Conservation (phyloP, 352 stramenopile species). For the Globisporangium radiosum region DNA sequence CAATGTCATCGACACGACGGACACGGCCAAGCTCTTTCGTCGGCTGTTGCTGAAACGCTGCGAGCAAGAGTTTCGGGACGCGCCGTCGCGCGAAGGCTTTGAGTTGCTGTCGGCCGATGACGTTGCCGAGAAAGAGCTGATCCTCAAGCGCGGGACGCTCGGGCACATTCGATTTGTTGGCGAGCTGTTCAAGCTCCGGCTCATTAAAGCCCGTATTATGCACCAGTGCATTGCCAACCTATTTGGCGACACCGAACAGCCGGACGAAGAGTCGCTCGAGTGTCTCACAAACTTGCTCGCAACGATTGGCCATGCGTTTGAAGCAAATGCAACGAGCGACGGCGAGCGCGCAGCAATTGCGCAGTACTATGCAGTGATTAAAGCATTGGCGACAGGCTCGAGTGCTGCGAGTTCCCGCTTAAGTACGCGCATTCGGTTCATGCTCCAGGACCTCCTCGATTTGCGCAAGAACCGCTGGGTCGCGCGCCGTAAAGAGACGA, state of each 20-base stretch:
- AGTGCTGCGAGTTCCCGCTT: conserved; percentile 35
- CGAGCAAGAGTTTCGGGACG: conserved; percentile 92
- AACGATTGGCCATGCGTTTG: conserved; percentile 89
- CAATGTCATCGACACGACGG: conserved; percentile 2
- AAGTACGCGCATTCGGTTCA: conserved; percentile 76
- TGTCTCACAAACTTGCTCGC: conserved; percentile 93
- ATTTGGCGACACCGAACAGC: conserved; percentile 69
- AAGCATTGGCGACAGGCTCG: conserved; percentile 26
- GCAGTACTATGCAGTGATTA: conserved; percentile 65
- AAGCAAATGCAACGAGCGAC: conserved; percentile 45
- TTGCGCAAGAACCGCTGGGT: conserved; percentile 75
- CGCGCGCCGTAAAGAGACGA: conserved; percentile 68
- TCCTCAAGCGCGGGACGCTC: conserved; percentile 77
- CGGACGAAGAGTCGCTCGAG: conserved; percentile 94
- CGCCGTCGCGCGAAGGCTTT: conserved; percentile 66
- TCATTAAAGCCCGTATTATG: conserved; percentile 95
- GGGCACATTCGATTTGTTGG: conserved; percentile 96
- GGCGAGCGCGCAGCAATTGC: conserved; percentile 51
- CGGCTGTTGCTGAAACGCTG: conserved; percentile 90
- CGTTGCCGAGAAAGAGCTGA: conserved; percentile 66
- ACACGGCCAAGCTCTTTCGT: conserved; percentile 91
- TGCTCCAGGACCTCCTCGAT: conserved; percentile 77
- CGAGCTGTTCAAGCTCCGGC: conserved; percentile 93
- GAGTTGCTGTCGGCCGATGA: conserved; percentile 47
- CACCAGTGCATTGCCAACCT: conserved; percentile 84